Conservation (phyloP, 192 early-diverging fungal genomes). For the Paraglomus occultum region DNA sequence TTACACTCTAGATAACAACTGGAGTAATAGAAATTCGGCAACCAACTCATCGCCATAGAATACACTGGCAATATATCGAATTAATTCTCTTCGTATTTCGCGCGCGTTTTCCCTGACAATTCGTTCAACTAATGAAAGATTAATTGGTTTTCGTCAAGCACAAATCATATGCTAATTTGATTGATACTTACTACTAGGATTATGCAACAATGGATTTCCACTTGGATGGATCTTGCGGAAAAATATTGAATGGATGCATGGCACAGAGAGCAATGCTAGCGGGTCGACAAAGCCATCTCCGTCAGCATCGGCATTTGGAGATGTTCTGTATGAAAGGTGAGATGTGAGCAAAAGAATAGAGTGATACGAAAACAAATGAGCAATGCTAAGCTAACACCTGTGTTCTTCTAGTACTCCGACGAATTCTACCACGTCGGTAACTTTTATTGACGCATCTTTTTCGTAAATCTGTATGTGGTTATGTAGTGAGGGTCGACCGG, state of each 20-base stretch:
- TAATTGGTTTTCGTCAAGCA: background rate
- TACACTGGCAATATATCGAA: conserved; percentile 57
- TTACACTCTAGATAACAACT: conserved; percentile 64
- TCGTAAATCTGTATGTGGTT: conserved; percentile 43
- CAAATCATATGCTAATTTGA: background rate
- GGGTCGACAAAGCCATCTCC: conserved; percentile 36
- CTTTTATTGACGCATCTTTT: conserved; percentile 48
- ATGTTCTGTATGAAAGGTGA: background rate
- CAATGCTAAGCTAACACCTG: conserved; percentile 20
- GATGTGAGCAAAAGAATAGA: background rate
- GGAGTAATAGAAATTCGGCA: conserved; percentile 67
- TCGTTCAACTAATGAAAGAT: background rate
- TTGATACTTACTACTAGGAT: background rate
- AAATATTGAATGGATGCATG: conserved; percentile 55
- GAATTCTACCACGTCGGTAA: conserved; percentile 62
- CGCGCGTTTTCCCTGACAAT: conserved; percentile 18
- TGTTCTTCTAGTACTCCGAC: conserved; percentile 52
- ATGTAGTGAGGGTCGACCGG: background rate
- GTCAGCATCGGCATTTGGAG: conserved; percentile 25
- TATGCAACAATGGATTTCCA: conserved; percentile 18
- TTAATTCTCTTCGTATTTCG: conserved; percentile 38
- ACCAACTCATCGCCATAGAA: conserved; percentile 63
- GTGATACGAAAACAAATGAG: background rate
- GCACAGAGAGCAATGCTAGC: conserved; percentile 29
- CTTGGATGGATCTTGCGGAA: conserved; percentile 34